These are phyloP conservation scores for Priceomyces carsonii DNA, from an alignment of 805 yeast genomes.

Conservation along the genomic window DNA sequence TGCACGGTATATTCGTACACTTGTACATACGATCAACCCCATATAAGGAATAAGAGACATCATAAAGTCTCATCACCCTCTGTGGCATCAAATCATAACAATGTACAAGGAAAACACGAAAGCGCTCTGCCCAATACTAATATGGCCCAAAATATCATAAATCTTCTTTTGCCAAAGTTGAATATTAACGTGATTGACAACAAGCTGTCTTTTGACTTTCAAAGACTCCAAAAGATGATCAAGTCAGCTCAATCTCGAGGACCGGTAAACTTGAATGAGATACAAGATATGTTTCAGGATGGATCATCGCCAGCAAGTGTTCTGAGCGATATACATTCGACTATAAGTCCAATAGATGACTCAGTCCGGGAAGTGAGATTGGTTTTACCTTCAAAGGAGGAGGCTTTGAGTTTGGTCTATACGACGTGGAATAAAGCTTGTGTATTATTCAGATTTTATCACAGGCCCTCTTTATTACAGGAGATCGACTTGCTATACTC, in stretches of 20 bases:
- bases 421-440: slow-evolving; percentile 87
- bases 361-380: slow-evolving; percentile 54
- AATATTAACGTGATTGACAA: slow-evolving; percentile 35
- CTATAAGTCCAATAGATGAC: slow-evolving; percentile 24
- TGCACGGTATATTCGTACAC: slow-evolving; percentile 86
- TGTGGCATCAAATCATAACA: no score
- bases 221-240: slow-evolving; percentile 30
- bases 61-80: background rate
- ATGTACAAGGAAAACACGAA: no score
- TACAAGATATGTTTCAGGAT: slow-evolving; percentile 28
- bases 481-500: slow-evolving; percentile 76
- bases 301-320: slow-evolving; percentile 21
- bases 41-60: slow-evolving; percentile 48
- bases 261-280: slow-evolving; percentile 22
- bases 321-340: slow-evolving; percentile 15
- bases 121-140: no score
- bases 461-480: slow-evolving; percentile 74
- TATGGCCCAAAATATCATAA: slow-evolving; percentile 34
- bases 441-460: slow-evolving; percentile 81
- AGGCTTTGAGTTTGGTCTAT: slow-evolving; percentile 68
- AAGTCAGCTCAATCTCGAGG: slow-evolving; percentile 19
- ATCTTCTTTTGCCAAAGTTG: slow-evolving; percentile 35
- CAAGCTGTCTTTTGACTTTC: slow-evolving; percentile 32
- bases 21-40: slow-evolving; percentile 83
- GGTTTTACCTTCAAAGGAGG: slow-evolving; percentile 72